A percentile compares a stretch with the other conserved stretches of the same genome.
phyloP scores from a whole-genome alignment of 192 early-diverging fungal genomes.

The Gaertneriomyces sp. region DNA sequence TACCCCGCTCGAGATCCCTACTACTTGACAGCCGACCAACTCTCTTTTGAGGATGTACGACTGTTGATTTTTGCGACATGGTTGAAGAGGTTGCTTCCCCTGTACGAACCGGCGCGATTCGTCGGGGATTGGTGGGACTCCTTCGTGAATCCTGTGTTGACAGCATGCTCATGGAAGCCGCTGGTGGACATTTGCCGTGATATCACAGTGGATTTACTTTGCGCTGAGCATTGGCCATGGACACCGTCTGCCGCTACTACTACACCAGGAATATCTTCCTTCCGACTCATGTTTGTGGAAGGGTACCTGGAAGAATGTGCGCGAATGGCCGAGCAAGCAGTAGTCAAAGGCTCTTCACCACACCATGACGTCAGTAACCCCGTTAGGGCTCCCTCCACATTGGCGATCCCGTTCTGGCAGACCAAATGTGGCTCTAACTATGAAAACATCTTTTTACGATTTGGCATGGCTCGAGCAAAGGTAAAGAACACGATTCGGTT shows the following conservation, averaged over 20 bases:
- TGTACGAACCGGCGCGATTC: slow-evolving; percentile 23
- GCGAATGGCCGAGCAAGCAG: not conserved
- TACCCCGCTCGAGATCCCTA: not conserved
- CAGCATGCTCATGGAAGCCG: slow-evolving; percentile 7
- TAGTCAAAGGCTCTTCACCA: not conserved
- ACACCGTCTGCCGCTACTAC: not conserved
- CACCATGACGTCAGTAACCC: no score
- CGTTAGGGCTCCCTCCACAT: not conserved
- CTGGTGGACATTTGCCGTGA: slow-evolving; percentile 9
- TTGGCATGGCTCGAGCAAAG: slow-evolving; percentile 17
- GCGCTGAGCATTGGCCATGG: slow-evolving; percentile 2
- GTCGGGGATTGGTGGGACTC: slow-evolving; percentile 25
- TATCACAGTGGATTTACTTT: slow-evolving; percentile 5
- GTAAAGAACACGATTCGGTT: not conserved
- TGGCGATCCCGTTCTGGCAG: slow-evolving; percentile 15
- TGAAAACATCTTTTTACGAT: slow-evolving; percentile 8
- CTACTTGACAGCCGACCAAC: not conserved
- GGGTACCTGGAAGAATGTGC: slow-evolving; percentile 9
- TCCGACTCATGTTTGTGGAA: slow-evolving; percentile 7
- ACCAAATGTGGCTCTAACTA: slow-evolving; percentile 13
- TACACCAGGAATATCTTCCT: not conserved
- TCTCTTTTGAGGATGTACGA: slow-evolving; percentile 12
- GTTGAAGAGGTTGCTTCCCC: slow-evolving; percentile 20
- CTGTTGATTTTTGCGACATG: slow-evolving; percentile 14
- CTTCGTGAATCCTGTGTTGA: slow-evolving; percentile 16